Evolutionary conservation across 805 yeast species (phyloP), one percentile per base, ranked within the genome.

Genomic region (Nakazawaea siamensis): DNA sequence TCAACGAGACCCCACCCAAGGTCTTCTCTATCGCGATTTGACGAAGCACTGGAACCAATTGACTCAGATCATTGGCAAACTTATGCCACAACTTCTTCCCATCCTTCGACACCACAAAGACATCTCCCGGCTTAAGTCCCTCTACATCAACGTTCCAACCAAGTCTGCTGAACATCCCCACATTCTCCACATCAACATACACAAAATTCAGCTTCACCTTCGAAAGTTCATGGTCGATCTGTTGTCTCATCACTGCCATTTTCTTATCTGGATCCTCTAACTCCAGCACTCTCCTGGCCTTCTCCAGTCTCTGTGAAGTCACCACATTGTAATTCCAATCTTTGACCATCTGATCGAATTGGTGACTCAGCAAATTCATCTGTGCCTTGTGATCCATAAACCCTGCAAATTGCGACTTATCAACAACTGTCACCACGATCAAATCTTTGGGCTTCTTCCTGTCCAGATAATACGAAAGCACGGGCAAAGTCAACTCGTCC

Each of bases 81-180:
- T 31, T 39, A 25, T 56, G 60, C 41, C 57, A 60, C 39, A 48
- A 64, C 39, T 17, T 19, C 17, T 43, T 39, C 6, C 41, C 46
- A 39, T 51, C 66, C 42, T 66, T 66, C 21, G 64, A 57, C 2
- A 79, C 54, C 2, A 82, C 52, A 2, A 82, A 47, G 0, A 73
- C 60, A 49, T 80, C 84, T 5, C 88, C 90, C 2, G 57, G 49
- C 8, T 52, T 40, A 42, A 58, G 66, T 0, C 47, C 36, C n/a
- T 49, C 45, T 2, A 54, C 43, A 26, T 61, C 49, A 20, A 60
- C 49, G 11, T 58, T 56, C 71, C 76, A 67, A 9, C 43, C 48
- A 36, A 47, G 40, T 11, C 42, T 28, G 3, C 45, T 29, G 4
- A 64, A 50, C 9, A 64, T 44, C 4, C 52, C 43, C 1, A 50